Evolutionary conservation across 75 land plant genomes (phyloP).

Genomic region (Cupressus sempervirens): DNA sequence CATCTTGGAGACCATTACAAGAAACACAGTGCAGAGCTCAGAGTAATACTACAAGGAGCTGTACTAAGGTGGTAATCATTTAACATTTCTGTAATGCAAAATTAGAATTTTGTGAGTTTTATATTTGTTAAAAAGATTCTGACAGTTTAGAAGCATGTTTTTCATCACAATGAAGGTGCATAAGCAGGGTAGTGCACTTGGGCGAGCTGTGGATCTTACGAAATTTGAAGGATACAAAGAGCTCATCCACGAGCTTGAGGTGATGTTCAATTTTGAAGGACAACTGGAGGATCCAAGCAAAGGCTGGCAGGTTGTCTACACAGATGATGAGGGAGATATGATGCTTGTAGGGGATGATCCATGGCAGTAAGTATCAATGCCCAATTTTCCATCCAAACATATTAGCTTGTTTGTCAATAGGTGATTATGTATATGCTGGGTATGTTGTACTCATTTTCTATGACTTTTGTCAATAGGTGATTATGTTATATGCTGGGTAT

Average conservation of each 20-base stretch:
- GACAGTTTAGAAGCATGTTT: not conserved
- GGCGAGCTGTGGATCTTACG: conserved; percentile 34
- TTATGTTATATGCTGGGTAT: not conserved
- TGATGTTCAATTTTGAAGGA: conserved; percentile 32
- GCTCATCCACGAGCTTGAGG: conserved; percentile 22
- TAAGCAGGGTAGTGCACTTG: conserved; percentile 29
- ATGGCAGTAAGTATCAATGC: conserved; percentile 30
- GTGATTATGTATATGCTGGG: not conserved
- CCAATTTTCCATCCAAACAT: not conserved
- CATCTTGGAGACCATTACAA: conserved; percentile 12
- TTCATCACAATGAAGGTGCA: conserved; percentile 28
- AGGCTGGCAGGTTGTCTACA: conserved; percentile 48
- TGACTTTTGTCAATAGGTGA: not conserved
- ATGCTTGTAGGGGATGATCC: conserved; percentile 49
- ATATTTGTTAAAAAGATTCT: not conserved
- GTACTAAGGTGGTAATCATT: conserved; percentile 53
- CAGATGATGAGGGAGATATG: conserved; percentile 44
- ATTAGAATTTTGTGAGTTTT: not conserved
- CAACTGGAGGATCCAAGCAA: conserved; percentile 24
- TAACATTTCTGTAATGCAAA: not conserved
- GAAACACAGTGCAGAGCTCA: conserved; percentile 34
- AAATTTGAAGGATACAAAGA: conserved; percentile 28
- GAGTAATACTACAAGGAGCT: conserved; percentile 51
- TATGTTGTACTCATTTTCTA: not conserved
- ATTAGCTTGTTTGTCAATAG: not conserved